A percentile compares a stretch with the other conserved stretches of the same genome.
Evolutionary conservation across 805 yeast genomes (phyloP).

Genomic region (Cyberlindnera maritima): DNA sequence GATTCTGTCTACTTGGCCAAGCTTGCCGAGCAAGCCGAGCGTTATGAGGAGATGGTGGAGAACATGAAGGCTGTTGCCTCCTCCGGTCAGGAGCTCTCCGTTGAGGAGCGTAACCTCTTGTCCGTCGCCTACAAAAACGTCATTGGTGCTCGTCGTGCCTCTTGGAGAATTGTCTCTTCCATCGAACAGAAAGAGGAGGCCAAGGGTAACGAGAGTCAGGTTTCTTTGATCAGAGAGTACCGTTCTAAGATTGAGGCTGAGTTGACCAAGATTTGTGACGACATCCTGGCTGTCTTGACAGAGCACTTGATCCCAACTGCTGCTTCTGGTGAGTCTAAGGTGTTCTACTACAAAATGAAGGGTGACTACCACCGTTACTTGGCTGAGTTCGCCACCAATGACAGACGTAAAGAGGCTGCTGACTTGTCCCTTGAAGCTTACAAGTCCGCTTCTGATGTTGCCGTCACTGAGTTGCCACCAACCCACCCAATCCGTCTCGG

Average conservation of each 20-base stretch:
- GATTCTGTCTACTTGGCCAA: slow-evolving; percentile 97
- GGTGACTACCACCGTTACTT: slow-evolving; percentile 99
- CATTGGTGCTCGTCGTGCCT: slow-evolving; percentile 98
- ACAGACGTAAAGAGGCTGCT: slow-evolving; percentile 89
- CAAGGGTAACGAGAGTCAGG: slow-evolving; percentile 92
- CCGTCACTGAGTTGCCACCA: slow-evolving; percentile 95
- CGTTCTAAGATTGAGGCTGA: slow-evolving; percentile 93
- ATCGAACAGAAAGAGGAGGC: slow-evolving; percentile 98
- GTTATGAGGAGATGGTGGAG: slow-evolving; percentile 99
- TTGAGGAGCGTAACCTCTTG: slow-evolving; percentile 95
- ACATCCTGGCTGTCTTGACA: slow-evolving; percentile 82
- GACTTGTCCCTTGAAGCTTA: slow-evolving; percentile 91
- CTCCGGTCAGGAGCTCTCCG: slow-evolving; percentile 90
- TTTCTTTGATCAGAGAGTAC: slow-evolving; percentile 84
- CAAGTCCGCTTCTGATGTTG: slow-evolving; percentile 94
- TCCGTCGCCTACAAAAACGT: slow-evolving; percentile 98
- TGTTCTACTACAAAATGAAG: slow-evolving; percentile 97
- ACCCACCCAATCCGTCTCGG: slow-evolving; percentile 99
- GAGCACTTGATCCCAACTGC: slow-evolving; percentile 92
- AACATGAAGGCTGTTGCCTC: slow-evolving; percentile 98
- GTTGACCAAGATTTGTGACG: slow-evolving; percentile 90
- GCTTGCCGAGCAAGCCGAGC: slow-evolving; percentile 98
- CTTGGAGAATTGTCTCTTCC: slow-evolving; percentile 98
- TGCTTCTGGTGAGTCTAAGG: slow-evolving; percentile 95
- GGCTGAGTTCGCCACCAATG: slow-evolving; percentile 93